These are phyloP conservation scores for Skeletonema potamos DNA, from an alignment of 108 stramenopile genomes.

Conservation along the genomic window DNA sequence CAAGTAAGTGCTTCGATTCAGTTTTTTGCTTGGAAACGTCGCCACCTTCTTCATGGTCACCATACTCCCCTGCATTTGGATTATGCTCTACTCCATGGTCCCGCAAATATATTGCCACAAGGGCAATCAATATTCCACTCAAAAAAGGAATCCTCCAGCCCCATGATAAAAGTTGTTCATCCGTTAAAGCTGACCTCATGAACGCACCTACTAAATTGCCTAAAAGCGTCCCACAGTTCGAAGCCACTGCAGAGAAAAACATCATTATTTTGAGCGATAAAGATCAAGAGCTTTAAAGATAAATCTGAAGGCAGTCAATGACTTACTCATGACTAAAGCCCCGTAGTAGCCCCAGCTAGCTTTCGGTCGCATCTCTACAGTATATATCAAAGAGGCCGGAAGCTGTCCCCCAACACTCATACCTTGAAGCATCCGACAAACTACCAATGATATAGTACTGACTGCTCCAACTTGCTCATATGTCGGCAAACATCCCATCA, in stretches of 20 bases:
- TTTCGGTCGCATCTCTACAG: slow-evolving; percentile 50
- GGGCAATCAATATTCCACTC: slow-evolving; percentile 60
- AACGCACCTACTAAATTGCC: slow-evolving; percentile 64
- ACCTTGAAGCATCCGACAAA: slow-evolving; percentile 67
- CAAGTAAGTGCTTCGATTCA: slow-evolving; percentile 39
- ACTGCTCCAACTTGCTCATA: slow-evolving; percentile 51
- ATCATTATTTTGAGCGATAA: background rate
- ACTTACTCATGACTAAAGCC: slow-evolving; percentile 5
- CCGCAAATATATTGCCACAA: slow-evolving; percentile 56
- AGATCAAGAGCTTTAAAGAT: too few relatives aligned
- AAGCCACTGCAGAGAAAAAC: slow-evolving; percentile 9
- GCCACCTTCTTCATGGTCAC: slow-evolving; percentile 10
- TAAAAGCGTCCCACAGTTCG: slow-evolving; percentile 62
- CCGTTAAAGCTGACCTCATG: slow-evolving; percentile 52
- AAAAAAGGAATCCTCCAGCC: slow-evolving; percentile 79
- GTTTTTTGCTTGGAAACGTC: background rate
- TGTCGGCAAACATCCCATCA: slow-evolving; percentile 75
- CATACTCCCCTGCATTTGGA: slow-evolving; percentile 45
- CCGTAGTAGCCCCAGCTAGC: slow-evolving; percentile 27
- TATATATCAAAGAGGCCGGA: slow-evolving; percentile 58
- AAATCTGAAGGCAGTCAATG: too few relatives aligned
- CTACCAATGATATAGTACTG: slow-evolving; percentile 48
- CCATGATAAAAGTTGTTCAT: slow-evolving; percentile 55
- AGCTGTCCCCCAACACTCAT: slow-evolving; percentile 69
- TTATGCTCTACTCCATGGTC: slow-evolving; percentile 50